Evolutionary conservation across 495 filamentous ascomycete species (phyloP).

Genomic region (Annulohypoxylon stygium): DNA sequence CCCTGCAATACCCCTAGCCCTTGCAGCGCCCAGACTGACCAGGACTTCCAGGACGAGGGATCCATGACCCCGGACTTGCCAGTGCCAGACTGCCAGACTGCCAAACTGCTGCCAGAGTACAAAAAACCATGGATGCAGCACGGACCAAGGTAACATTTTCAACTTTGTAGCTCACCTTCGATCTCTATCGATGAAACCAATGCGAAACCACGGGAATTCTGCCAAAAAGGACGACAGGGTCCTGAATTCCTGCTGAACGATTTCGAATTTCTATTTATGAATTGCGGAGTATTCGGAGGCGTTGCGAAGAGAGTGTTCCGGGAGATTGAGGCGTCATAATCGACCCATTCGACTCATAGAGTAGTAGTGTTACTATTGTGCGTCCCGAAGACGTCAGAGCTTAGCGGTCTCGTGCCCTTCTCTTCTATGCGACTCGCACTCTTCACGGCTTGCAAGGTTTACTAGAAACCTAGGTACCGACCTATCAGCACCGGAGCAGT

Average conservation of each 20-base stretch:
- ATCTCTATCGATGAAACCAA: conserved; percentile 39
- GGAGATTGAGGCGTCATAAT: conserved; percentile 38
- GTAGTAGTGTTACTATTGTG: conserved; percentile 20
- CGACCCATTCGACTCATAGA: conserved; percentile 32
- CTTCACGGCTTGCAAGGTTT: neutral
- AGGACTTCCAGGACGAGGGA: neutral
- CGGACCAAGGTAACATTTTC: conserved; percentile 25
- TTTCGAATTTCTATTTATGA: conserved; percentile 32
- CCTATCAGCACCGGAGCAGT: no score
- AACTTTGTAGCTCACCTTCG: conserved; percentile 17
- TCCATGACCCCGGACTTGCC: conserved; percentile 13
- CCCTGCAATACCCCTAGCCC: conserved; percentile 23
- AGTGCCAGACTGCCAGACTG: neutral
- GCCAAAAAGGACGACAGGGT: conserved; percentile 22
- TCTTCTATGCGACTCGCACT: conserved; percentile 2
- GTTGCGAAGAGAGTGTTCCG: conserved; percentile 22
- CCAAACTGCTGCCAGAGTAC: neutral
- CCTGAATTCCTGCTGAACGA: conserved; percentile 10
- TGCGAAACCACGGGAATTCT: conserved; percentile 45
- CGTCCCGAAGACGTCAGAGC: conserved; percentile 13
- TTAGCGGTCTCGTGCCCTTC: conserved; percentile 12
- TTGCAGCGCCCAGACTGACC: conserved; percentile 34
- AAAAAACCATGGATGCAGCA: conserved; percentile 7
- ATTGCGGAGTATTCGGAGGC: conserved; percentile 12
- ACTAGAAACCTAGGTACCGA: no score